A percentile compares a stretch with the other conserved stretches of the same genome.
Conservation (phyloP, 2,329 filamentous ascomycete species). For the Claviceps purpurea region DNA sequence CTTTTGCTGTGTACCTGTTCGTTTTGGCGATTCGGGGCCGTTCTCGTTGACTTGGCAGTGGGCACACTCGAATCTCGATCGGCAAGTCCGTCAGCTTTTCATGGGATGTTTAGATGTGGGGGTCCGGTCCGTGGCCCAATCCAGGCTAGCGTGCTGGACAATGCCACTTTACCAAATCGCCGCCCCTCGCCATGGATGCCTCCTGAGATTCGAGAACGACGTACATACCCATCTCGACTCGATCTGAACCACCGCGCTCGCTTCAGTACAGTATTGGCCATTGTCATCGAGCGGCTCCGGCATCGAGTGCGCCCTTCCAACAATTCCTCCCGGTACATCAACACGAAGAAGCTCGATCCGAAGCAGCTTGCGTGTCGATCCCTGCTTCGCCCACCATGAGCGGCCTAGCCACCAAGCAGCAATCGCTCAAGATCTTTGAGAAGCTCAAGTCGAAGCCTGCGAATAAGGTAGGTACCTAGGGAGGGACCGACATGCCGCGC, state of each 20-base stretch:
- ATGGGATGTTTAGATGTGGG: conserved; percentile 16
- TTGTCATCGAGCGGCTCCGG: neutral
- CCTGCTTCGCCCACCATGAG: conserved; percentile 35
- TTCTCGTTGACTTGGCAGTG: neutral
- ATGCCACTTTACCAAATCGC: conserved; percentile 28
- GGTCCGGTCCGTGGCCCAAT: conserved; percentile 14
- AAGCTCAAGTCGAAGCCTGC: conserved; percentile 89
- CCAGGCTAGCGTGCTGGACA: conserved; percentile 24
- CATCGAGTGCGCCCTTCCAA: neutral
- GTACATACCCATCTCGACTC: neutral
- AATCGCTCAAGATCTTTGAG: conserved; percentile 96
- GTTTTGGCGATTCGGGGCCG: neutral
- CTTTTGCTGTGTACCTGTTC: neutral
- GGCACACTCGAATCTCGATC: neutral
- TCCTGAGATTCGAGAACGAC: conserved; percentile 23
- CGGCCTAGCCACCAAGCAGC: conserved; percentile 70
- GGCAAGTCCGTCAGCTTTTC: neutral
- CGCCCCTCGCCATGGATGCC: conserved; percentile 16
- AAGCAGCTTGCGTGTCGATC: neutral
- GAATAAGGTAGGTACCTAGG: conserved; percentile 59
- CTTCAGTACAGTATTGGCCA: neutral
- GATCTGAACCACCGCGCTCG: neutral
- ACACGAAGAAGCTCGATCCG: neutral
- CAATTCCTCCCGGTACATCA: too few relatives aligned
- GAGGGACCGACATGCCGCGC: neutral